These are phyloP conservation scores for Pleoardoris graminearum DNA, from an alignment of 2,329 filamentous ascomycete species.

Conservation along the genomic window DNA sequence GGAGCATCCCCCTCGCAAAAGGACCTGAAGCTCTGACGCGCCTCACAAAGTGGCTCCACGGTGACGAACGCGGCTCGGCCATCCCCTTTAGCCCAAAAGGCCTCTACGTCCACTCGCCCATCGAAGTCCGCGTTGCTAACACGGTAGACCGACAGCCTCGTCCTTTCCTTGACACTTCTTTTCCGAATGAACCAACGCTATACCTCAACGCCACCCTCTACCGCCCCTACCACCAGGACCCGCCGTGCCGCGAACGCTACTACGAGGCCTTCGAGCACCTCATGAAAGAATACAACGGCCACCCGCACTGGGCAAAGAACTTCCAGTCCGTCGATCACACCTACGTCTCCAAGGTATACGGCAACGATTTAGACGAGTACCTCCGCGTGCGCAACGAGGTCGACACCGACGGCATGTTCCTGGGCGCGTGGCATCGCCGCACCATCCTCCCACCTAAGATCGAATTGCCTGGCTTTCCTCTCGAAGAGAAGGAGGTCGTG, in stretches of 20 bases:
- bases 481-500: conserved; percentile 51
- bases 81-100: conserved; percentile 83
- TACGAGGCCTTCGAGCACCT: conserved; percentile 90
- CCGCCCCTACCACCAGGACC: conserved; percentile 76
- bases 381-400: conserved; percentile 68
- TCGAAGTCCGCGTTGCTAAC: conserved; percentile 86
- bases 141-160: conserved; percentile 59
- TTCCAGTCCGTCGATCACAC: conserved; percentile 63
- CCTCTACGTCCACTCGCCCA: conserved; percentile 83
- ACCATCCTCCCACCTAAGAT: conserved; percentile 39
- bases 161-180: conserved; percentile 74
- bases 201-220: conserved; percentile 93
- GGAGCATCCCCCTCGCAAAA: conserved; percentile 84
- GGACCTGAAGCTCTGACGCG: conserved; percentile 86
- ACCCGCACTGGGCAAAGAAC: conserved; percentile 93
- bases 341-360: conserved; percentile 71
- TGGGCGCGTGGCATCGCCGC: conserved; percentile 85
- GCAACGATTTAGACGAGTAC: conserved; percentile 67
- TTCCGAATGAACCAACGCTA: conserved; percentile 69
- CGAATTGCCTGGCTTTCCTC: conserved; percentile 36
- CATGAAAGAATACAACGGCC: conserved; percentile 81
- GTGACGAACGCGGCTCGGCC: conserved; percentile 67
- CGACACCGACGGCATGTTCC: conserved; percentile 83
- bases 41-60: conserved; percentile 83
- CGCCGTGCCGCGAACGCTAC: conserved; percentile 74